Evolutionary conservation across 257 asterid species (phyloP), one percentile per base, ranked within the genome.

Genomic region (Solanum sejunctum): DNA sequence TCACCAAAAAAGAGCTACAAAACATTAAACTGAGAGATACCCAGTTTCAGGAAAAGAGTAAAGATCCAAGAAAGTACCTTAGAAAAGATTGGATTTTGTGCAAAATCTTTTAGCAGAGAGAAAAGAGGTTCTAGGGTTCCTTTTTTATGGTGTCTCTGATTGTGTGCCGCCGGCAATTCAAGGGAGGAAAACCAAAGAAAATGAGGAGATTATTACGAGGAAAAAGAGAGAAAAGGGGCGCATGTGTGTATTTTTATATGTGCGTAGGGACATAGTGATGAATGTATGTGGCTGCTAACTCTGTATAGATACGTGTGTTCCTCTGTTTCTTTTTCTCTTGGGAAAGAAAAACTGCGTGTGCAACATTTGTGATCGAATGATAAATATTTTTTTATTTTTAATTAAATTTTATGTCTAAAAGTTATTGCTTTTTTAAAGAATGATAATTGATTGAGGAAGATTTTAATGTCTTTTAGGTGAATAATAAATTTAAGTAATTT

Each of bases 161-260:
- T 51, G 81, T 85, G 90, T 41, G 79, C 79, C 82, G 88, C 86
- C 91, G 87, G 84, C 89, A 36, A 69, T 73, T 55, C 26, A 85
- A 26, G 56, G 26, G 79, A 26, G 66, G 54, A 20, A 43, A 69
- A 66, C n/a, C 12, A 51, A 10, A 45, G 51, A 80, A 72, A 52
- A 80, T 16, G 75, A 6, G 83, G 83, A 52, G 61, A 77, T 45
- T 80, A 28, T 41, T 10, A 72, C 5, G 56, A 10, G 67, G 58
- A 58, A 66, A 63, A 51, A 85, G 75, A 71, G 87, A 52, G 81
- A 56, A 66, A 26, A 83, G 10, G 52, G 28, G n/a, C 3, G 36
- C 32, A 49, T 82, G 77, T 66, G 79, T 45, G 61, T 13, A 0
- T 8, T 13, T 16, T 11, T 64, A 51, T 83, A 39, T 63, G 39